Evolutionary conservation across 176 grass and related monocot genomes (phyloP), one percentile per base, ranked within the genome.

Genomic region (Themeda triandra): DNA sequence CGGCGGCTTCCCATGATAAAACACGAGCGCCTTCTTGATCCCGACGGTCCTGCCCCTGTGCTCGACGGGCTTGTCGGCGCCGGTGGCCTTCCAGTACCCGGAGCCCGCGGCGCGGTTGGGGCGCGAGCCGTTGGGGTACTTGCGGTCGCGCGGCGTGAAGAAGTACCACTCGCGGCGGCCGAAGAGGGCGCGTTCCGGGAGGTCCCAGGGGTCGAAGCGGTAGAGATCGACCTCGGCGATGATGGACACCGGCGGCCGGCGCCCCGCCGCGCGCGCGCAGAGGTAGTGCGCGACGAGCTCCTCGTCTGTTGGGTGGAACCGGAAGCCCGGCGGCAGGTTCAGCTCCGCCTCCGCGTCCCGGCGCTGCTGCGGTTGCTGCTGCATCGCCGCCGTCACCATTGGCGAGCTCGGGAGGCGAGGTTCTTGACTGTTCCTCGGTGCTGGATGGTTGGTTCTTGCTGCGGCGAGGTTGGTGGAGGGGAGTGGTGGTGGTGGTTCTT

Each of bases 211-310:
- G 69, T 95, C 87, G 54, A 86, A 83, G 27, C 85, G 77, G 85
- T 98, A 98, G 25, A 98, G 93, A 85, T 98, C 92, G 67, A 98
- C 13, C 89, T 98, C 95, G 35, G 92, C 92, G 66, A 98, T 95
- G 85, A 98, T 92, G 66, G 89, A 83, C 0, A 93, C 91, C 0
- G 92, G 87, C 0, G 87, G 64, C 0, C 64, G 4, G 0, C 85
- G 60, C 0, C 79, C 84, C 0, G 90, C 81, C 0, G 83, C 89
- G 72, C 92, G 90, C 44, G 37, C 54, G 77, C 84, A 94, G 56
- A 97, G 92, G 92, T 97, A 97, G 89, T 97, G 75, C 13, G 84
- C 65, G 9, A 97, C 83, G 15, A 97, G 92, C 86, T 97, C 95
- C 78, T 94, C 90, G 63, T 97, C 95, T 17, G 95, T 97, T 1